A percentile compares a stretch with the other conserved stretches of the same genome.
Evolutionary conservation across 2,329 filamentous ascomycete species (phyloP).

Genomic region (Stemphylium lycopersici): DNA sequence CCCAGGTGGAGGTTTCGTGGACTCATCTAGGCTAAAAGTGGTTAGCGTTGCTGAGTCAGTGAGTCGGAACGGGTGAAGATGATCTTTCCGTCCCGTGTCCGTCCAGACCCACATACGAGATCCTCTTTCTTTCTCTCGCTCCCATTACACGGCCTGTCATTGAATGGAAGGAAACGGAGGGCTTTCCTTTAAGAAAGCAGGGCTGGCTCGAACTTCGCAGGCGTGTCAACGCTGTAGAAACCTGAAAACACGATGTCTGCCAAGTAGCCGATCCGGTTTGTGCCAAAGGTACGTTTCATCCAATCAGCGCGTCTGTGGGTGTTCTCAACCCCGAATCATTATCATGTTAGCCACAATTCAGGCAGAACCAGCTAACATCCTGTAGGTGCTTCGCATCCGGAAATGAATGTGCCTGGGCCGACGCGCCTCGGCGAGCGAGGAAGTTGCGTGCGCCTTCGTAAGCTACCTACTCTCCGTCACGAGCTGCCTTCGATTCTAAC

Average conservation of each 20-base stretch:
- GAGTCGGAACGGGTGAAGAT: conserved; percentile 7
- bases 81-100: conserved; percentile 15
- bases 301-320: neutral
- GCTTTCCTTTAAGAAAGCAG: conserved; percentile 17
- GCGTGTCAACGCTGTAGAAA: conserved; percentile 45
- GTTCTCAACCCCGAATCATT: neutral
- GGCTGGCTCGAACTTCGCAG: conserved; percentile 31
- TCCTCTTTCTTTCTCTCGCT: neutral
- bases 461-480: conserved; percentile 10
- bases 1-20: neutral
- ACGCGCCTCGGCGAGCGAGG: conserved; percentile 34
- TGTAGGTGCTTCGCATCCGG: conserved; percentile 32
- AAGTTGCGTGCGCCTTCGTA: conserved; percentile 43
- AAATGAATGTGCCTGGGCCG: conserved; percentile 43
- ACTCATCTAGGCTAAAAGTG: neutral
- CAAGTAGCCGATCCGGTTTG: conserved; percentile 33
- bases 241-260: conserved; percentile 43
- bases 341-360: neutral
- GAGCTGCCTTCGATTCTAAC: neutral
- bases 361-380: conserved; percentile 1
- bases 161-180: conserved; percentile 36
- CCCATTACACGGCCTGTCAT: conserved; percentile 1
- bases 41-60: conserved; percentile 7
- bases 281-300: conserved; percentile 37
- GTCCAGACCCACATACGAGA: neutral